phyloP scores from a whole-genome alignment of 2,329 filamentous ascomycete genomes.

The Fonsecaea pedrosoi region DNA sequence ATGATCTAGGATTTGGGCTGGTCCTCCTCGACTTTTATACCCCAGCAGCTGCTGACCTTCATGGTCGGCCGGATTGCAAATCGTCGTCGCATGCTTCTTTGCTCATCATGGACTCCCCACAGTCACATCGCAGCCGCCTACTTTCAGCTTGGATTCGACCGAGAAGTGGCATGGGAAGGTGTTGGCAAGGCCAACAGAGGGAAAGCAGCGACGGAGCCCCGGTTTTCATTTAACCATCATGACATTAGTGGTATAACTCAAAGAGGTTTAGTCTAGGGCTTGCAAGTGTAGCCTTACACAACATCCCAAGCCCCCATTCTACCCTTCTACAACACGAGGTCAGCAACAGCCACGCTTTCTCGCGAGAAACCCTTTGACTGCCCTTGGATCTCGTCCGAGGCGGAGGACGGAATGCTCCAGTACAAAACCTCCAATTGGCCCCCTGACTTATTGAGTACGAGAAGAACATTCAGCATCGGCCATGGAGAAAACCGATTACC shows the following conservation, averaged over 20 bases:
- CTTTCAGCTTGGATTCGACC: neutral
- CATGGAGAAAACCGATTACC: neutral
- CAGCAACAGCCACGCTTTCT: neutral
- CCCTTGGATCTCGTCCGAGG: neutral
- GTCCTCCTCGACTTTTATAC: neutral
- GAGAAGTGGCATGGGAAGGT: neutral
- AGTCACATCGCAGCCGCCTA: neutral
- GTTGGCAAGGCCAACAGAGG: neutral
- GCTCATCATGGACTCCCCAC: neutral
- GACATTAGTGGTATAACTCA: conserved; percentile 11
- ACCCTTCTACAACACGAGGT: neutral
- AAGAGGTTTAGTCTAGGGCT: neutral
- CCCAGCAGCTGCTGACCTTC: neutral
- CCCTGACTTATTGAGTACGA: neutral
- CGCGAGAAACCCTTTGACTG: neutral
- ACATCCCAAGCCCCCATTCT: neutral
- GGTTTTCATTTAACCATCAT: neutral
- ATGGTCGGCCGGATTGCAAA: neutral
- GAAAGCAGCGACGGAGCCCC: neutral
- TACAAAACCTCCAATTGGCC: neutral
- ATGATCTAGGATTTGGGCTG: neutral
- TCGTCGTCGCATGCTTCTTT: neutral
- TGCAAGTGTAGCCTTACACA: too few relatives aligned
- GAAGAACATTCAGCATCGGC: neutral
- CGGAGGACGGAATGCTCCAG: neutral